Base-by-base conservation (phyloP, 2,329 filamentous ascomycete species). In the Botryosphaeria dothidea region DNA sequence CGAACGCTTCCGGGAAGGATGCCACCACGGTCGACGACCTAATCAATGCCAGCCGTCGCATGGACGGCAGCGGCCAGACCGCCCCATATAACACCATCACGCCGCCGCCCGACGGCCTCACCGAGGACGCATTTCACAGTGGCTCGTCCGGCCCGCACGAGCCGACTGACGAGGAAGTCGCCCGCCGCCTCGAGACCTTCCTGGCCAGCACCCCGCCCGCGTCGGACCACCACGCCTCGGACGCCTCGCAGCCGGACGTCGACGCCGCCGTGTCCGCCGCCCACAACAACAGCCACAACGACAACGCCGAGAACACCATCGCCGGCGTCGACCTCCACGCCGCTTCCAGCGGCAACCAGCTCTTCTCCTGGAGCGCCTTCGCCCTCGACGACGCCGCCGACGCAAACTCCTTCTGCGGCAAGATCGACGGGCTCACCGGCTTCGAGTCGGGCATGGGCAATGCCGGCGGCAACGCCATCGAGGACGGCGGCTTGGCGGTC, bases 121-220 rank as follows among this genome's bases (percentile, higher is more conserved):
- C 67, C 62, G 71, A 73, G 29, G 75, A 72, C 61, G 41, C 48
- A 17, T 3, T 66, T n/a, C n/a, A n/a, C 46, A 31, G 19, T 25
- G 11, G 77, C 75, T 2, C 73, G 71, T 57, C 73, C 21, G 23
- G 51, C 29, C 8, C 21, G 15, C 49, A 38, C 15, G 64, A 76
- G 45, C 72, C 75, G 25, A 77, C 79, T 3, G 82, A 83, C 68
- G 80, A 80, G 66, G 81, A 82, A 67, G 79, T 84, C 23, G 81
- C 80, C 4, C 75, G 77, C 27, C 76, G 79, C 34, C 74, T 84
- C 25, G 81, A 82, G 71, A 79, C 77, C 1, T 84, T 82, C 76
- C 78, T 84, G n/a, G 81, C 81, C 11, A 80, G 79, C 41, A 83
- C 81, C 1, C 82, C 82, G 3, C 82, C 82, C 2, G 78, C 81